Evolutionary conservation across 805 yeast genomes (phyloP), one percentile per base, ranked within the genome.

Genomic region (Cyberlindnera subsufficiens): DNA sequence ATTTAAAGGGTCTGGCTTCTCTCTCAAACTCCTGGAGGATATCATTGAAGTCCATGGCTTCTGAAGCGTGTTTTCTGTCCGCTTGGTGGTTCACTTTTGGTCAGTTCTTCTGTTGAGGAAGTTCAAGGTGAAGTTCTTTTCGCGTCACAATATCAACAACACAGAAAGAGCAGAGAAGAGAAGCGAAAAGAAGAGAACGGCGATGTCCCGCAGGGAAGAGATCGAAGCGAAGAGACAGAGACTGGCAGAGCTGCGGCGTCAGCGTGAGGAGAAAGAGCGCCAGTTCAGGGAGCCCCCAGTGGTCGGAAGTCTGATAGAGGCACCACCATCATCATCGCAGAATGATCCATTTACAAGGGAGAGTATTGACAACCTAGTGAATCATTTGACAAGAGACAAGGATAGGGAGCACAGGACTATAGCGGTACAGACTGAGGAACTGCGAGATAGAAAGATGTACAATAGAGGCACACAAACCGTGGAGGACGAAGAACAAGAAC

Each of bases 1-100:
- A 15, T 45, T 59, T 39, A 41, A 48, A 58, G 6, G 64, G 67
- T 11, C 68, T 62, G 25, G 68, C 63, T 31, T 66, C 72, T 19
- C 63, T 58, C 46, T 83, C 88, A 45, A 86, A 77, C 44, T 83
- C 89, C 37, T 72, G 71, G 37, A 85, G 66, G 48, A 83, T 82
- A 54, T 82, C 91, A 44, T 82, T 86, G 48, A 84, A 79, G 50
- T 63, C 56, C 52, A 54, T 49, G 15, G 34, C 31, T 4, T 10
- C 6, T 9, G 39, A 7, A 6, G 10, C 25, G 19, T 16, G 30
- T 35, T 10, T 16, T 3, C 14, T 16, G 36, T 13, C 5, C 20
- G 29, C 15, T 10, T 17, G 36, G 27, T 22, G 27, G 10, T 22
- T 22, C 11, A n/a, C 11, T 9, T 6, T 22, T 11, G 11, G 27